Percentiles rank a stretch among this genome's conserved stretches.
Evolutionary conservation across 1,284 basidiomycete genomes (phyloP).

Genomic region (Pseudozyma sp.): DNA sequence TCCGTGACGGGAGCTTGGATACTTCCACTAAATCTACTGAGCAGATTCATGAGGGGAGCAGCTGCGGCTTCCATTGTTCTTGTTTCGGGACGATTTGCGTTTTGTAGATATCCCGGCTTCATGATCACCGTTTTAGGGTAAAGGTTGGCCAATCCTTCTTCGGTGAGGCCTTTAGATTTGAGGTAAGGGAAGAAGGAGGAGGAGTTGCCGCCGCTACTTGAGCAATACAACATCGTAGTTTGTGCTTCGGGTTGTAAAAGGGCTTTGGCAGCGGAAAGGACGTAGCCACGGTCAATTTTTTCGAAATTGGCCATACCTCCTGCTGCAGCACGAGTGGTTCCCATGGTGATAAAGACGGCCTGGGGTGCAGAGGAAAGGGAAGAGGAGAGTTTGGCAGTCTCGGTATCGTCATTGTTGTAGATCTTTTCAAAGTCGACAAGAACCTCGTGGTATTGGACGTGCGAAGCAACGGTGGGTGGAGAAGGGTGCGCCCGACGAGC

Average conservation of each 20-base stretch:
- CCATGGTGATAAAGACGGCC: conserved; percentile 49
- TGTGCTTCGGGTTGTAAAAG: conserved; percentile 71
- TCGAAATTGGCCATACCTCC: conserved; percentile 77
- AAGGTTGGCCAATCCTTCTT: conserved; percentile 76
- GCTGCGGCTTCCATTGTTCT: conserved; percentile 69
- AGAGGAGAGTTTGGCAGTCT: conserved; percentile 29
- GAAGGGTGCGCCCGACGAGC: conserved; percentile 72
- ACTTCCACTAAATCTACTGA: conserved; percentile 10
- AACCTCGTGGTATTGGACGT: conserved; percentile 63
- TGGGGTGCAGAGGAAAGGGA: conserved; percentile 17
- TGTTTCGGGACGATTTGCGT: conserved; percentile 52
- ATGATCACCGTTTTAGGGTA: conserved; percentile 79
- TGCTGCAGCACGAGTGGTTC: conserved; percentile 70
- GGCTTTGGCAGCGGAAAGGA: conserved; percentile 77
- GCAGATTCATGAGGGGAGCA: conserved; percentile 11
- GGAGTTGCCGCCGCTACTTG: conserved; percentile 70
- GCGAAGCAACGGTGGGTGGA: conserved; percentile 61
- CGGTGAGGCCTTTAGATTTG: conserved; percentile 79
- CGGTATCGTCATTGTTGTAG: conserved; percentile 12
- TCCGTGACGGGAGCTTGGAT: conserved; percentile 15
- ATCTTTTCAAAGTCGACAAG: conserved; percentile 55
- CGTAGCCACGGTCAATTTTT: conserved; percentile 81
- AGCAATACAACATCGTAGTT: conserved; percentile 79
- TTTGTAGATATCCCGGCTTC: conserved; percentile 74
- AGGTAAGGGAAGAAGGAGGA: conserved; percentile 53